Base-by-base conservation (phyloP, 1,139 yeast genomes). In the Torulaspora pretoriensis region DNA sequence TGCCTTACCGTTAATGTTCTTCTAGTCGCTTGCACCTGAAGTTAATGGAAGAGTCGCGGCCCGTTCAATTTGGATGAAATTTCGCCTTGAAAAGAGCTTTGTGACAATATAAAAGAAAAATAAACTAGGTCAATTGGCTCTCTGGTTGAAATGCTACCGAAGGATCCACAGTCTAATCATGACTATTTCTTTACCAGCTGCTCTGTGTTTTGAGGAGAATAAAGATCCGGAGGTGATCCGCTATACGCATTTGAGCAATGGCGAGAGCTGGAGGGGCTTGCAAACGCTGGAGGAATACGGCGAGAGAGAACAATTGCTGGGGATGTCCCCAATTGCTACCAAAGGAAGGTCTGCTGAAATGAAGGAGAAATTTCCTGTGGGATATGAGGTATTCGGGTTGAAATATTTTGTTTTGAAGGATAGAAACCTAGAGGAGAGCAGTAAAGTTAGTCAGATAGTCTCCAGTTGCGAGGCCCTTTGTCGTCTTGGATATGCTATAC, bases 191-290 rank as follows among this genome's bases (percentile, higher is more conserved):
- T 19, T 25, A 12, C 14, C 24, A 8, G 28, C 28, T 1, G 25
- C 23, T 9, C 42, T 53, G 29, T 45, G 35, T 14, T 59, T 61
- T 29, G 56, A 54, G 41, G 46, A 45, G 25, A 47, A 47, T 12
- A 43, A 52, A 0, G 80, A 77, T 46, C 62, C 64, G 10, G 73
- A 71, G 26, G 58, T 69, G 27, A 72, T 78, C 40, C 67, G 71
- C 35, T 72, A 65, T 57, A 78, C 85, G 27, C 76, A 72, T 44
- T 26, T 55, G 16, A 71, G 72, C 48, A 80, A 80, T 60, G 68
- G 76, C 3, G 67, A 48, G 2, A 65, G 73, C 2, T 84, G 92
- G 92, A 56, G 53, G 37, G 78, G 78, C 13, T 58, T 61, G 14
- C 65, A 79, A 34, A 63, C 75, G 0, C 46, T 54, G 2, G 72